Evolutionary conservation across 768 basidiomycete genomes (phyloP), one percentile per base, ranked within the genome.

Genomic region (Cyclocybe cylindracea): DNA sequence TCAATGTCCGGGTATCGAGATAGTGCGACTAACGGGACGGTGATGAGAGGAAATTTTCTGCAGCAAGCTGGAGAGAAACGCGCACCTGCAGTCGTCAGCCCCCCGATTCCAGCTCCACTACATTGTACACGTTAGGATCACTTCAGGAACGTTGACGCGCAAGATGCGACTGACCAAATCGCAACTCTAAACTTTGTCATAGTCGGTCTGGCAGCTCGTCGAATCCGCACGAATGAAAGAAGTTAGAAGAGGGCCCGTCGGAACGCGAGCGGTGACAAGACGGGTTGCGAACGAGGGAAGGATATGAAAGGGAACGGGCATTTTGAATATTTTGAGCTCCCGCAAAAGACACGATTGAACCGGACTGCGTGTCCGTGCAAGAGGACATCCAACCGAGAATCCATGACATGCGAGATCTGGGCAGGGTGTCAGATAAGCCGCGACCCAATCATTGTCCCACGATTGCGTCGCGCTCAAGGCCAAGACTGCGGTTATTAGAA

Each of bases 31-130:
- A 53, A 24, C 14, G 38, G 35, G 42, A 46, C 48, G 50, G 49
- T 39, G 50, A 57, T 54, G 46, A 52, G 34, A 40, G 48, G 39
- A 44, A 48, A 31, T 35, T 1, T 35, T 1, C 32, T 2, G 5
- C 18, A 16, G 48, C n/a, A 37, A 16, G 38, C 7, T 19, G 11
- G 4, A 8, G 6, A 39, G 10, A 11, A 46, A 40, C n/a, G 47
- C 57, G 31, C 46, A 72, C 75, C 65, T 62, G 78, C 78, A 47
- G 71, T 64, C 40, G 71, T 72, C 47, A 79, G 65, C 11, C 79
- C 79, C 36, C 76, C 80, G 48, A 82, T 77, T 3, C 80, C 80
- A 51, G 72, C 79, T 8, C 80, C 80, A 65, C 80, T 82, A 54
- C 41, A 57, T 45, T 7, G 49, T 46, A 43, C 46, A 51, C 40